Conservation (phyloP, 805 yeast genomes). For the Nakazawaea peltata region DNA sequence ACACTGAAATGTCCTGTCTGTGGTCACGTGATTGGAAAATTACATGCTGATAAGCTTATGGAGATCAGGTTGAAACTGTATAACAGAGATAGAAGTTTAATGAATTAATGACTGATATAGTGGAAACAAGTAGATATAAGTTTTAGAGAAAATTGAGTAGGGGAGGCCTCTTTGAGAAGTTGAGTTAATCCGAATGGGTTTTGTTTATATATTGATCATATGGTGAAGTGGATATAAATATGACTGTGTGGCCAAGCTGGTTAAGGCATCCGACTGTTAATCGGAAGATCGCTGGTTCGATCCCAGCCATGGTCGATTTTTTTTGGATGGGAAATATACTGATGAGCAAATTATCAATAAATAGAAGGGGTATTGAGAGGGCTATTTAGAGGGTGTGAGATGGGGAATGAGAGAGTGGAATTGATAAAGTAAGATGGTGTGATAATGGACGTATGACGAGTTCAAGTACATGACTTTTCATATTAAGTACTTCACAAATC, state of each 20-base stretch:
- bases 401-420: not conserved
- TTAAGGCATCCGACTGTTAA: conserved; percentile 11
- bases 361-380: no score
- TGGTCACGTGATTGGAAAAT: conserved; percentile 16
- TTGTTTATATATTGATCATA: no score
- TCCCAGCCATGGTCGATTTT: conserved; percentile 9
- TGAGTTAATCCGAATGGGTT: no score
- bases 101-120: no score
- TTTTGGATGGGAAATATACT: no score
- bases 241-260: conserved; percentile 12
- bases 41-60: conserved; percentile 46
- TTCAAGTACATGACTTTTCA: not conserved
- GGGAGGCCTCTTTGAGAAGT: no score
- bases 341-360: no score
- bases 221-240: not conserved
- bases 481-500: not conserved
- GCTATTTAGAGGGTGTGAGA: not conserved
- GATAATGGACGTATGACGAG: no score
- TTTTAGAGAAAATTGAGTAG: no score
- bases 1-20: conserved; percentile 52
- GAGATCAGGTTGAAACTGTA: conserved; percentile 38
- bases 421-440: no score
- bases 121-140: no score
- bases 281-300: conserved; percentile 12
- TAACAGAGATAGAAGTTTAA: conserved; percentile 14